These are phyloP conservation scores for Picea glauca DNA, from an alignment of 75 land plant species.

Conservation along the genomic window DNA sequence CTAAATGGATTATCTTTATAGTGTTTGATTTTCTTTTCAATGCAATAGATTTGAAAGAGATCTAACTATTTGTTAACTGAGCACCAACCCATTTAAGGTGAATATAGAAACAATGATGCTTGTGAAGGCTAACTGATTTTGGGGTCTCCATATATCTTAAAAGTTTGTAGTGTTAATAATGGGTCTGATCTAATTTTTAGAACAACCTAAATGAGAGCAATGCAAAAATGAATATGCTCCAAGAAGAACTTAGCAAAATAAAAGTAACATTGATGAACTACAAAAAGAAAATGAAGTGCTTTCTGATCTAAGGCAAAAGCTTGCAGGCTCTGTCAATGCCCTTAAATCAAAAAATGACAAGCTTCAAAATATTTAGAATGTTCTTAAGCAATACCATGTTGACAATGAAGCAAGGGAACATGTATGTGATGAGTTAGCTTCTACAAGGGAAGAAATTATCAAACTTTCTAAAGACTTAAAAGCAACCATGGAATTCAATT, in stretches of 20 bases:
- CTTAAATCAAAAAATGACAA: slow-evolving; percentile 81
- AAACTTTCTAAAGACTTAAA: slow-evolving; percentile 54
- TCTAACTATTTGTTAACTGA: too few relatives aligned
- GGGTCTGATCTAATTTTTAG: too few relatives aligned
- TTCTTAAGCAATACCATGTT: slow-evolving; percentile 94
- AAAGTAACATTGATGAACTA: slow-evolving; percentile 40
- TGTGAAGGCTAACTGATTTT: too few relatives aligned
- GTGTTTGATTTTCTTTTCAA: too few relatives aligned
- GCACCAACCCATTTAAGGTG: too few relatives aligned
- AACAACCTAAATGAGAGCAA: too few relatives aligned
- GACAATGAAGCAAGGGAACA: slow-evolving; percentile 98
- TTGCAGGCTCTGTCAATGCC: slow-evolving; percentile 51
- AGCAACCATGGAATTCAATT: slow-evolving; percentile 24
- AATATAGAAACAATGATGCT: too few relatives aligned
- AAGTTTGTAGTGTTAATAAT: too few relatives aligned
- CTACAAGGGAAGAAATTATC: slow-evolving; percentile 62
- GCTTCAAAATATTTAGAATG: slow-evolving; percentile 89
- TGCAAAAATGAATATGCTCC: background rate
- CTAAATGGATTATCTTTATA: too few relatives aligned
- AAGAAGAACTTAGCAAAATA: slow-evolving; percentile 52
- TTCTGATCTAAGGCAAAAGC: slow-evolving; percentile 47
- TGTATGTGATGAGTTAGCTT: slow-evolving; percentile 56
- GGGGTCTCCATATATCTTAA: too few relatives aligned
- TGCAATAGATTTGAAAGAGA: too few relatives aligned
- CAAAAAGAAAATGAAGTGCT: slow-evolving; percentile 56